phyloP scores from a whole-genome alignment of 78 protist genomes.

The slime mould (Dictyostelium discoideum) region DNA sequence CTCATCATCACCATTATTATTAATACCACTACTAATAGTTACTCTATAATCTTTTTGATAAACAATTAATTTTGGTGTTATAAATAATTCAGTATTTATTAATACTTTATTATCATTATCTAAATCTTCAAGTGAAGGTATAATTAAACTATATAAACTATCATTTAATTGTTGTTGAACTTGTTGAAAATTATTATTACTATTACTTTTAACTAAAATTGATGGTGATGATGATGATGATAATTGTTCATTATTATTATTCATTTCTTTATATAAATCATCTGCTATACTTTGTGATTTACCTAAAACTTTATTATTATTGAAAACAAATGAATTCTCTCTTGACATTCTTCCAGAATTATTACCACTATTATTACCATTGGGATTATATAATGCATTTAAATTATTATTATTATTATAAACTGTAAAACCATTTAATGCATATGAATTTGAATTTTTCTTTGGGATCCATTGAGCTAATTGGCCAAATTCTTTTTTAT shows the following conservation, averaged over 20 bases:
- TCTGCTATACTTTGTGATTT: background rate
- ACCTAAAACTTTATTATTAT: background rate
- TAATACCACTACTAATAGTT: no score
- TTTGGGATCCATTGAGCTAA: conserved; percentile 50
- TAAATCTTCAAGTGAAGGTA: background rate
- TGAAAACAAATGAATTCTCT: conserved; percentile 25
- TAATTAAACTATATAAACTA: background rate
- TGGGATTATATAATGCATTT: conserved; percentile 25
- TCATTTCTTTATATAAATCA: conserved; percentile 2
- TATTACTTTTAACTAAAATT: background rate
- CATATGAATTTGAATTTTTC: background rate
- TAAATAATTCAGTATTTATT: conserved; percentile 5
- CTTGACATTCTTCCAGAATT: conserved; percentile 22
- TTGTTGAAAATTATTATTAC: background rate
- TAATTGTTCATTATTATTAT: background rate
- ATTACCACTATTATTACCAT: background rate
- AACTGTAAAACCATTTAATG: conserved; percentile 38
- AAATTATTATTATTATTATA: background rate
- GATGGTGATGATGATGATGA: background rate
- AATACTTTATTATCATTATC: background rate
- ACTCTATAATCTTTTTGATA: conserved; percentile 19
- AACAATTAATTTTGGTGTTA: conserved; percentile 32
- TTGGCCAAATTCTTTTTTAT: conserved; percentile 20
- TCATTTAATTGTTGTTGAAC: background rate
- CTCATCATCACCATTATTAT: background rate